These are phyloP conservation scores for Boletus barrowsii DNA, from an alignment of 768 basidiomycete genomes.

Conservation along the genomic window DNA sequence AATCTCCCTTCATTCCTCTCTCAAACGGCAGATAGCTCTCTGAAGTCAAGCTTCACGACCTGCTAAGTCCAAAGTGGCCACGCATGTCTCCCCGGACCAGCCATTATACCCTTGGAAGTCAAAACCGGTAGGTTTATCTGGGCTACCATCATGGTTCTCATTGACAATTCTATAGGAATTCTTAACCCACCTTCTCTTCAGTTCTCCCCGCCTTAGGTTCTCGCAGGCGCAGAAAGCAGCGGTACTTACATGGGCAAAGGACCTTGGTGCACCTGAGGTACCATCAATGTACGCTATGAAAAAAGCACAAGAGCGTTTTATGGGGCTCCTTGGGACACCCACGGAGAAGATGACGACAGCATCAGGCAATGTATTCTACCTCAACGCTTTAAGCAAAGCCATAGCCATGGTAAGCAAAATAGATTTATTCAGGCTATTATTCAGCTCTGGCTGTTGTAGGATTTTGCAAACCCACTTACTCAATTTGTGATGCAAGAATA, in stretches of 20 bases:
- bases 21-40: no score
- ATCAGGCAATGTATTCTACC: conserved; percentile 30
- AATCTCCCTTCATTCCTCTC: no score
- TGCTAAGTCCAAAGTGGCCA: no score
- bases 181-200: conserved; percentile 31
- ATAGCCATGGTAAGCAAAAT: conserved; percentile 17
- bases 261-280: conserved; percentile 26
- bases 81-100: no score
- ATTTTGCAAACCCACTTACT: conserved; percentile 24
- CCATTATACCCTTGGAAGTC: conserved; percentile 9
- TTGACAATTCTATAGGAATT: conserved; percentile 24
- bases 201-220: conserved; percentile 30
- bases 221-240: conserved; percentile 29
- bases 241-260: conserved; percentile 29
- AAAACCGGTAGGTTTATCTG: background rate
- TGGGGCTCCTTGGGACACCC: conserved; percentile 21
- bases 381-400: conserved; percentile 15
- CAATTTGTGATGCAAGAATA: conserved; percentile 26
- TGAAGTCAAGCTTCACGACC: no score
- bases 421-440: no score
- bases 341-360: conserved; percentile 17
- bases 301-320: conserved; percentile 16
- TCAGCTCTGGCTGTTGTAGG: background rate
- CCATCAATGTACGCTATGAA: conserved; percentile 25
- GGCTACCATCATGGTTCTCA: no score